phyloP scores from a whole-genome alignment of 352 stramenopile species.

The Globisporangium takayamanum region DNA sequence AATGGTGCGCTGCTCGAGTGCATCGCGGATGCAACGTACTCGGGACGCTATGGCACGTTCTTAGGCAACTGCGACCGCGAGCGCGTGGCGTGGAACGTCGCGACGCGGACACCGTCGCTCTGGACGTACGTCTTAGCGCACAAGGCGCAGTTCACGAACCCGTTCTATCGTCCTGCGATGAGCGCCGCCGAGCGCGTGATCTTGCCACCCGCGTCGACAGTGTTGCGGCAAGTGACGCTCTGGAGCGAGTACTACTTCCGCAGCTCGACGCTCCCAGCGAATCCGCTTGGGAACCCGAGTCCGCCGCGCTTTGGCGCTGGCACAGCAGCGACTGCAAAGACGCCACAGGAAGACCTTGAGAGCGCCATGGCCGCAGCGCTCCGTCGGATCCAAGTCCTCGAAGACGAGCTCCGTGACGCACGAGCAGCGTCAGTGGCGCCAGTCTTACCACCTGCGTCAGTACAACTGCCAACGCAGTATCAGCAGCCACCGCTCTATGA shows the following conservation, averaged over 20 bases:
- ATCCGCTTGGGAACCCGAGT: conserved; percentile 33
- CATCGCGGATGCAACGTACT: conserved; percentile 70
- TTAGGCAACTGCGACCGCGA: conserved; percentile 85
- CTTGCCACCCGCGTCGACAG: conserved; percentile 39
- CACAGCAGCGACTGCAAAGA: conserved; percentile 9
- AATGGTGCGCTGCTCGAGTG: conserved; percentile 57
- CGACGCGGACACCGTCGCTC: conserved; percentile 58
- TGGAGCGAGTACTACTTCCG: conserved; percentile 83
- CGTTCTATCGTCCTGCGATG: conserved; percentile 54
- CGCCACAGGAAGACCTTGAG: conserved; percentile 46
- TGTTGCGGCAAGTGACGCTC: conserved; percentile 68
- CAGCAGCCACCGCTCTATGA: too few relatives aligned
- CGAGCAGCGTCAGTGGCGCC: background rate
- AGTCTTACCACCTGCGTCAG: background rate
- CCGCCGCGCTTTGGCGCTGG: conserved; percentile 31
- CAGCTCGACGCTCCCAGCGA: conserved; percentile 34
- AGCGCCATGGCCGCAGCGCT: conserved; percentile 48
- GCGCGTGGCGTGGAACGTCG: conserved; percentile 38
- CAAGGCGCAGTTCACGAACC: conserved; percentile 44
- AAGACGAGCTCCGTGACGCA: conserved; percentile 40
- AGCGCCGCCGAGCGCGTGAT: conserved; percentile 29
- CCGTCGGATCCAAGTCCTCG: conserved; percentile 39
- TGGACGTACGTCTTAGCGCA: conserved; percentile 56
- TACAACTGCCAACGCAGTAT: background rate
- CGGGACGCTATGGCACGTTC: conserved; percentile 80